Evolutionary conservation across 345 rosid genomes (phyloP), one percentile per base, ranked within the genome.

Genomic region (Lepidium sativum): DNA sequence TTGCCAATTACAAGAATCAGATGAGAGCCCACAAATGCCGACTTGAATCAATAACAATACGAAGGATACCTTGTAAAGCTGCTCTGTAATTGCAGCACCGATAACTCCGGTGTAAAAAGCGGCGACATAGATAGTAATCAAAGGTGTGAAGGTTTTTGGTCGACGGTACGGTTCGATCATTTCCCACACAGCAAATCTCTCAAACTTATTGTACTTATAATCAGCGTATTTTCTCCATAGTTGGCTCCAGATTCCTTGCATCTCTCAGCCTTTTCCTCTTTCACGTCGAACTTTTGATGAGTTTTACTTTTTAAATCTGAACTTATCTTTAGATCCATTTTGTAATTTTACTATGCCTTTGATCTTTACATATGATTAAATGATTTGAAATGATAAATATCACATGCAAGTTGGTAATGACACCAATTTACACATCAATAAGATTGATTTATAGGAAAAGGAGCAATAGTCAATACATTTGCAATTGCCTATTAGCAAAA

Each of bases 41-140:
- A 27, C 6, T 6, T 8, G 4, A n/a, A 48, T 47, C 21, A 21
- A 56, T 29, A 20, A 20, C 6, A 21, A 0, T 34, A 41, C 16
- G 48, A 51, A 35, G 20, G 17, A 34, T 6, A 89, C 96, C 83
- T 94, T 86, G 83, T 94, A 79, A 57, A 83, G 82, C 67, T 94
- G 99, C 80, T 94, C 99, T 1, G 90, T 84, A 69, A 88, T 49
- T 55, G 97, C 96, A 14, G 97, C 80, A 7, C 86, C 95, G 14
- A 85, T 25, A 21, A 94, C 97, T 2, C 95, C 96, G 3, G 99
- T 90, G 80, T 94, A 94, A 72, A 94, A 94, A 60, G 95, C 99
- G 23, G 91, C 79, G 2, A 78, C 58, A 44, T 88, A 90, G 79
- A 85, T 74, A 8, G 84, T 73, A 58, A 86, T 76, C 1, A 94